Conservation (phyloP, 495 filamentous ascomycete genomes). For the Penicillium pulvis region DNA sequence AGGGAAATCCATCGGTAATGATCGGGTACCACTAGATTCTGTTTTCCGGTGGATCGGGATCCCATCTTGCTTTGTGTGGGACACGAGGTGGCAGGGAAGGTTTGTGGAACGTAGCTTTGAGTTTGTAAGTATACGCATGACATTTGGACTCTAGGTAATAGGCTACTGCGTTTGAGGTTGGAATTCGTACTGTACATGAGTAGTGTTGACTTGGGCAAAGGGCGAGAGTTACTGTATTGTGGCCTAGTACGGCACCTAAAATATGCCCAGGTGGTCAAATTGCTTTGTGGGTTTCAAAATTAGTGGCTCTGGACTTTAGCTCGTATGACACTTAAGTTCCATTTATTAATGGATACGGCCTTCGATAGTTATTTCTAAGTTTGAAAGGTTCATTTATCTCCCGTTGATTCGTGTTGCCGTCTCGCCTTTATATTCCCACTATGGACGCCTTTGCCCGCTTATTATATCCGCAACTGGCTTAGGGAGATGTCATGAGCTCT, state of each 20-base stretch:
- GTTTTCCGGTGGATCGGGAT: constrained; percentile 7
- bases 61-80: background rate
- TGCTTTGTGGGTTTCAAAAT: too few species aligned
- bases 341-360: too few species aligned
- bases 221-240: too few species aligned
- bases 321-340: too few species aligned
- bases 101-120: background rate
- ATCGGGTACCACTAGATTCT: constrained; percentile 6
- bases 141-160: too few species aligned
- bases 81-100: constrained; percentile 1
- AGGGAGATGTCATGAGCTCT: background rate
- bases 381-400: background rate
- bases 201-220: too few species aligned
- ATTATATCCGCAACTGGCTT: background rate
- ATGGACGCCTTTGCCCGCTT: background rate
- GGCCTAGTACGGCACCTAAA: too few species aligned
- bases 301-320: too few species aligned
- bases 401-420: background rate
- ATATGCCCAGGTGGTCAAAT: too few species aligned
- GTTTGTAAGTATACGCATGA: background rate
- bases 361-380: too few species aligned
- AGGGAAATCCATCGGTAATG: constrained; percentile 4
- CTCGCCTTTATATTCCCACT: background rate
- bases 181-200: too few species aligned
- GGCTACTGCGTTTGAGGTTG: too few species aligned